Evolutionary conservation across 2,329 filamentous ascomycete genomes (phyloP).

Genomic region (Cephalotrichum gorgonifer): DNA sequence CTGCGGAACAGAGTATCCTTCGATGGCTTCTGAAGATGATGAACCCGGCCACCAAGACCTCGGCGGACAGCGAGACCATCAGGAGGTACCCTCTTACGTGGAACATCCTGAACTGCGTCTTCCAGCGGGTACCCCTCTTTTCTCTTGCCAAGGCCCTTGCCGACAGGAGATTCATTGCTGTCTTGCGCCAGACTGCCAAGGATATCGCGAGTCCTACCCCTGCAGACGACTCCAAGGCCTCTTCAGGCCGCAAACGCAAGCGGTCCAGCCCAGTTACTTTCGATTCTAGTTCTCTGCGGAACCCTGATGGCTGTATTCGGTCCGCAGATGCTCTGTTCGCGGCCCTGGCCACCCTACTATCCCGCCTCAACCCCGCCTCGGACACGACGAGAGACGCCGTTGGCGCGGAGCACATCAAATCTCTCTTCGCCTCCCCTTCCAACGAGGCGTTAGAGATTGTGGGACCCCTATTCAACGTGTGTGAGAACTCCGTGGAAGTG

Average conservation of each 20-base stretch:
- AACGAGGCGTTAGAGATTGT: constrained; percentile 34
- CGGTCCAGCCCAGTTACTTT: constrained; percentile 24
- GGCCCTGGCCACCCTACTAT: constrained; percentile 34
- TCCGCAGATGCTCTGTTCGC: constrained; percentile 37
- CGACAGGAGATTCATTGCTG: constrained; percentile 55
- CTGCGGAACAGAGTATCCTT: constrained; percentile 46
- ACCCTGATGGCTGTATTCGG: constrained; percentile 28
- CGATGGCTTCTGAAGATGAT: constrained; percentile 55
- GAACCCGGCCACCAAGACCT: constrained; percentile 28
- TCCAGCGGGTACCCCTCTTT: constrained; percentile 56
- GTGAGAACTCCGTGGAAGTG: constrained; percentile 25
- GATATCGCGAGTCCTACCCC: constrained; percentile 34
- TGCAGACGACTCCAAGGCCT: constrained; percentile 11
- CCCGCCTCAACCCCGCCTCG: constrained; percentile 26
- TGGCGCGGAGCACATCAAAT: constrained; percentile 47
- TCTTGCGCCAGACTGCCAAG: constrained; percentile 55
- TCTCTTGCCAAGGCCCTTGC: constrained; percentile 61
- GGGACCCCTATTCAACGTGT: constrained; percentile 34
- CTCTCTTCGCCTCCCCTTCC: constrained; percentile 40
- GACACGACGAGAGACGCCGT: constrained; percentile 32
- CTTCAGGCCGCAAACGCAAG: constrained; percentile 31
- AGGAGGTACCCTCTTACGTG: constrained; percentile 47
- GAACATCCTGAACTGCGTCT: constrained; percentile 50
- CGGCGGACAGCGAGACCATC: constrained; percentile 36
- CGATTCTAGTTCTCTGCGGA: constrained; percentile 27